Conservation (phyloP, 2,329 filamentous ascomycete genomes). For the Fonsecaea multimorphosa region DNA sequence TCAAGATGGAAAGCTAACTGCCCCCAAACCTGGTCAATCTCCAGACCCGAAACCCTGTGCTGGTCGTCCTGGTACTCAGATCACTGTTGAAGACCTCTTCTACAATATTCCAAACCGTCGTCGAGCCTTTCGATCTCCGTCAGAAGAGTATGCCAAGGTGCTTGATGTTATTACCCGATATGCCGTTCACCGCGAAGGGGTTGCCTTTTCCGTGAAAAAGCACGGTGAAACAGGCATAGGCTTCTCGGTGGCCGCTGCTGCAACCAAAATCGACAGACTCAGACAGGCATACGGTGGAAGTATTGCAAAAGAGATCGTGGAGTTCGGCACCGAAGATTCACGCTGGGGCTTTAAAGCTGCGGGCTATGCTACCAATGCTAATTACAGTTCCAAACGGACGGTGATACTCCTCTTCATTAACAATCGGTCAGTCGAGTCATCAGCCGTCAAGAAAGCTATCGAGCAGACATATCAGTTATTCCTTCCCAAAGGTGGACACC, state of each 20-base stretch:
- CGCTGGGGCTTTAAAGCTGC: slow-evolving; percentile 83
- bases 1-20: slow-evolving; percentile 77
- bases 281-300: slow-evolving; percentile 84
- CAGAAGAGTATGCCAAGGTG: slow-evolving; percentile 97
- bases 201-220: slow-evolving; percentile 96
- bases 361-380: slow-evolving; percentile 87
- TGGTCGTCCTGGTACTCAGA: slow-evolving; percentile 88
- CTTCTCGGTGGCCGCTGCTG: slow-evolving; percentile 76
- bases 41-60: slow-evolving; percentile 86
- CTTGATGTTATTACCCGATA: slow-evolving; percentile 93
- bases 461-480: slow-evolving; percentile 90
- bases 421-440: slow-evolving; percentile 89
- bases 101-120: slow-evolving; percentile 92
- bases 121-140: slow-evolving; percentile 84
- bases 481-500: slow-evolving; percentile 90
- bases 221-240: slow-evolving; percentile 84
- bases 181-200: slow-evolving; percentile 86
- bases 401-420: slow-evolving; percentile 93
- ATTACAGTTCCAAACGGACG: slow-evolving; percentile 91
- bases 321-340: slow-evolving; percentile 72
- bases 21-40: slow-evolving; percentile 85
- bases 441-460: slow-evolving; percentile 82
- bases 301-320: slow-evolving; percentile 86
- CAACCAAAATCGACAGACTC: slow-evolving; percentile 79
- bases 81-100: slow-evolving; percentile 95